phyloP scores from a whole-genome alignment of 352 stramenopile genomes.

The Phytophthora sojae region DNA sequence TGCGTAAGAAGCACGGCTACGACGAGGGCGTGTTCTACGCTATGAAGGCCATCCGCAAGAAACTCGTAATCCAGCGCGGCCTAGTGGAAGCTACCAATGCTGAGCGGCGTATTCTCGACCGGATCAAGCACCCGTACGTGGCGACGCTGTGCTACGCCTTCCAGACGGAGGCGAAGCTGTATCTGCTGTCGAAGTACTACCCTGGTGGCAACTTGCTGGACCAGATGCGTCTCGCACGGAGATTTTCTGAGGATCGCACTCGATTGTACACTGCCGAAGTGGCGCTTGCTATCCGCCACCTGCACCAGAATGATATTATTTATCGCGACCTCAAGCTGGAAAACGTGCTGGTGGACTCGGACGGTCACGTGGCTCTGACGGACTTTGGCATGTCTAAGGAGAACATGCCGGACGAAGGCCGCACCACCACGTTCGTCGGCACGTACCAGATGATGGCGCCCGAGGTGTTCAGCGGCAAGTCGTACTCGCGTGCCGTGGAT shows the following conservation, averaged over 20 bases:
- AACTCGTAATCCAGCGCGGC: constrained; percentile 83
- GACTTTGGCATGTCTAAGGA: constrained; percentile 99
- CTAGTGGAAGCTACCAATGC: constrained; percentile 93
- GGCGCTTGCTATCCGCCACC: constrained; percentile 94
- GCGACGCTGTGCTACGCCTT: constrained; percentile 94
- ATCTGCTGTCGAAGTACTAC: constrained; percentile 96
- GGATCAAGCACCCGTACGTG: constrained; percentile 98
- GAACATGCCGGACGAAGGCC: constrained; percentile 89
- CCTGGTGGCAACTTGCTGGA: constrained; percentile 95
- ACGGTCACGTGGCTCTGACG: constrained; percentile 97
- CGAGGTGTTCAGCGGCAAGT: constrained; percentile 89
- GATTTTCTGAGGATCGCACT: constrained; percentile 94
- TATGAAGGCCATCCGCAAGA: constrained; percentile 91
- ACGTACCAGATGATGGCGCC: constrained; percentile 95
- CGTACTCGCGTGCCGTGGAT: constrained; percentile 90
- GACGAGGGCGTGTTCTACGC: constrained; percentile 87
- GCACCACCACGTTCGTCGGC: constrained; percentile 91
- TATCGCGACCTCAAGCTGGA: constrained; percentile 99
- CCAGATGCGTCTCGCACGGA: constrained; percentile 88
- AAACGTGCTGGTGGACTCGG: constrained; percentile 97
- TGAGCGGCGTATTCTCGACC: constrained; percentile 88
- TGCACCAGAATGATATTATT: constrained; percentile 96
- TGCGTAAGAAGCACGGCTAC: constrained; percentile 87
- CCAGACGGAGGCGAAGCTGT: constrained; percentile 91
- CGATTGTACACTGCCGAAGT: constrained; percentile 98